Evolutionary conservation across 225 moss, liverwort and hornwort species (phyloP).

Genomic region (Asterella californica): DNA sequence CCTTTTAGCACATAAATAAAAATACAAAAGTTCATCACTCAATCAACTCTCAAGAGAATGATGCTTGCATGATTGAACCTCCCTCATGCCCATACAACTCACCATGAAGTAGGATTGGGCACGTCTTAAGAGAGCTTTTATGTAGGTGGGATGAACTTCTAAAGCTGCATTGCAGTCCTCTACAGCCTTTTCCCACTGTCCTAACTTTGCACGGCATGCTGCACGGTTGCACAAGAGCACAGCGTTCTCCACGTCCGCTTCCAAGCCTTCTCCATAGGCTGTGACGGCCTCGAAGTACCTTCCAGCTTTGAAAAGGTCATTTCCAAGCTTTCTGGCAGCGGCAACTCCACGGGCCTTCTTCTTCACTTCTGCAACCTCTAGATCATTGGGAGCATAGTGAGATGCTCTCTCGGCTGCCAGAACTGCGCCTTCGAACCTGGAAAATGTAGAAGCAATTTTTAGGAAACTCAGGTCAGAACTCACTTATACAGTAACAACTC

Average conservation of each 20-base stretch:
- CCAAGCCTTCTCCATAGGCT: slow-evolving; percentile 86
- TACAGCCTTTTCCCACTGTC: slow-evolving; percentile 96
- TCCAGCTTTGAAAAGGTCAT: slow-evolving; percentile 78
- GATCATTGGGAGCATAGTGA: slow-evolving; percentile 60
- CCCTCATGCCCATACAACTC: background rate
- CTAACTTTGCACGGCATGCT: slow-evolving; percentile 79
- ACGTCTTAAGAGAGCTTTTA: slow-evolving; percentile 82
- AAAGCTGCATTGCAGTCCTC: slow-evolving; percentile 93
- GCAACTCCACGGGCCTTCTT: slow-evolving; percentile 73
- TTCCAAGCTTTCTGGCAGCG: slow-evolving; percentile 63
- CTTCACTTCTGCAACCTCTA: slow-evolving; percentile 47
- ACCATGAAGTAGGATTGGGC: slow-evolving; percentile 82
- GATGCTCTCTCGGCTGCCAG: slow-evolving; percentile 83
- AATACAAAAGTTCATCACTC: background rate
- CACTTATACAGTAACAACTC: background rate
- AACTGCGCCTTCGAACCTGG: slow-evolving; percentile 87
- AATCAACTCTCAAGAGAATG: background rate
- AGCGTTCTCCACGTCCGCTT: slow-evolving; percentile 61
- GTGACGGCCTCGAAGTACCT: slow-evolving; percentile 68
- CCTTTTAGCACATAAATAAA: background rate
- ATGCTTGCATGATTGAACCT: background rate
- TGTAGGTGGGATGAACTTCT: slow-evolving; percentile 86
- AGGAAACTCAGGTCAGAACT: too few species aligned
- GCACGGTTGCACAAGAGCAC: slow-evolving; percentile 88
- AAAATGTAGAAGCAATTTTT: background rate